Evolutionary conservation across 495 filamentous ascomycete species (phyloP).

Genomic region (Aspergillus coremiiformis): DNA sequence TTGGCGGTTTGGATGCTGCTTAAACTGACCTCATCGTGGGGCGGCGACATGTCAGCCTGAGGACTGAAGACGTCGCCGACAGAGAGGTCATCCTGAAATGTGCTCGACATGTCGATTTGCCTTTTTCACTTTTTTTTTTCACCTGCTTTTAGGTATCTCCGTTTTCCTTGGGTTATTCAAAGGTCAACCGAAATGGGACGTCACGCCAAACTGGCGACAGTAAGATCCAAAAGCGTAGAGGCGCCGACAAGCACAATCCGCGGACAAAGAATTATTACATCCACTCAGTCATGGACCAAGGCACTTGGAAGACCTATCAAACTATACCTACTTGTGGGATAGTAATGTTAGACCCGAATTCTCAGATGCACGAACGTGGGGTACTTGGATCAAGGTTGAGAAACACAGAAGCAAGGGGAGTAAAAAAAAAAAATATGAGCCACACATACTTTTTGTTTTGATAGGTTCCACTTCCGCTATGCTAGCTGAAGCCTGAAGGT

Average conservation of each 20-base stretch:
- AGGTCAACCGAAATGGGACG: not conserved
- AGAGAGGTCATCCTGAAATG: constrained; percentile 32
- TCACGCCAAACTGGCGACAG: constrained; percentile 2
- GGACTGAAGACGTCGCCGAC: constrained; percentile 41
- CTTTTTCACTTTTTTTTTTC: too few relatives aligned
- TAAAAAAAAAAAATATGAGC: not conserved
- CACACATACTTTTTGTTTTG: not conserved
- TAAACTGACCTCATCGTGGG: constrained; percentile 18
- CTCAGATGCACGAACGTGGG: constrained; percentile 2
- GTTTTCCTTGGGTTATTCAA: not conserved
- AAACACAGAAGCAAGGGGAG: not conserved
- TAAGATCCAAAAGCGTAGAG: not conserved
- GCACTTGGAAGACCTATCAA: constrained; percentile 15
- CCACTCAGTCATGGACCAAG: constrained; percentile 16
- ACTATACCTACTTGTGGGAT: constrained; percentile 10
- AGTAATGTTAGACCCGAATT: not conserved
- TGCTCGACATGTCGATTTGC: constrained; percentile 19
- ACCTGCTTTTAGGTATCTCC: not conserved
- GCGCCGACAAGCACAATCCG: constrained; percentile 3
- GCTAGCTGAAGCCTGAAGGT: not conserved
- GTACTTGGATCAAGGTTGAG: not conserved
- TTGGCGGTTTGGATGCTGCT: constrained; percentile 19
- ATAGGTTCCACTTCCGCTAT: not conserved
- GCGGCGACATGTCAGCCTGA: constrained; percentile 33
- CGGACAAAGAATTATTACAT: constrained; percentile 15